A percentile compares a stretch with the other conserved stretches of the same genome.
Conservation (phyloP, 495 filamentous ascomycete species). For the Hypoxylon trugodes region DNA sequence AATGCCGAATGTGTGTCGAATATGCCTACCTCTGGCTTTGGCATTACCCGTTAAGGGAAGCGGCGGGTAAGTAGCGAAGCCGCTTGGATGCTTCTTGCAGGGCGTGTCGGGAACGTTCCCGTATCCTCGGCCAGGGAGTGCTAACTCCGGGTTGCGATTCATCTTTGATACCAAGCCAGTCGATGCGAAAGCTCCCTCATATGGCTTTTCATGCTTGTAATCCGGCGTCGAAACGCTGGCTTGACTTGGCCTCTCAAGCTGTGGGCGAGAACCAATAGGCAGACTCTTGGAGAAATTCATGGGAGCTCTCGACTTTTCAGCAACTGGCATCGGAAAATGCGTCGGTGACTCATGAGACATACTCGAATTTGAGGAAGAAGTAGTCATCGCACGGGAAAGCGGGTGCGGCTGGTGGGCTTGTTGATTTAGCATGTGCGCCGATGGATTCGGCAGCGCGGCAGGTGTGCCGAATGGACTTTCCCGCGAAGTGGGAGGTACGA, state of each 20-base stretch:
- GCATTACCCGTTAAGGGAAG: constrained; percentile 59
- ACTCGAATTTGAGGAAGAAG: constrained; percentile 83
- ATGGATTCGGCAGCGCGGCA: constrained; percentile 61
- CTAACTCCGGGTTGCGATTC: constrained; percentile 64
- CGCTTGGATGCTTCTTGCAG: constrained; percentile 80
- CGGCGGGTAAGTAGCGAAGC: constrained; percentile 69
- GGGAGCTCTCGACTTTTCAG: constrained; percentile 52
- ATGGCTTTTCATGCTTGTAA: constrained; percentile 83
- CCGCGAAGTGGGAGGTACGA: constrained; percentile 65
- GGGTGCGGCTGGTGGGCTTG: constrained; percentile 74
- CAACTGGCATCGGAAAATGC: constrained; percentile 65
- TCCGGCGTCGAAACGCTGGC: constrained; percentile 77
- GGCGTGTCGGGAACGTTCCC: constrained; percentile 87
- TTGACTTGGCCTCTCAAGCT: constrained; percentile 10
- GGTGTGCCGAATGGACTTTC: constrained; percentile 70
- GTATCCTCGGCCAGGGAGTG: constrained; percentile 17
- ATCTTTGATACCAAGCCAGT: constrained; percentile 93
- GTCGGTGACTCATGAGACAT: constrained; percentile 78
- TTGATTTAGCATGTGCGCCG: constrained; percentile 58
- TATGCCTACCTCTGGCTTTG: constrained; percentile 54
- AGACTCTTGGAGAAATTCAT: constrained; percentile 83
- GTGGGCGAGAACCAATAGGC: constrained; percentile 58
- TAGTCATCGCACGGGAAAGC: constrained; percentile 82
- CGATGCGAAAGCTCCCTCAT: constrained; percentile 89
- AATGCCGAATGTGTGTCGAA: constrained; percentile 49